Evolutionary conservation across 225 moss, liverwort and hornwort species (phyloP).

Genomic region (Ulota crispa): DNA sequence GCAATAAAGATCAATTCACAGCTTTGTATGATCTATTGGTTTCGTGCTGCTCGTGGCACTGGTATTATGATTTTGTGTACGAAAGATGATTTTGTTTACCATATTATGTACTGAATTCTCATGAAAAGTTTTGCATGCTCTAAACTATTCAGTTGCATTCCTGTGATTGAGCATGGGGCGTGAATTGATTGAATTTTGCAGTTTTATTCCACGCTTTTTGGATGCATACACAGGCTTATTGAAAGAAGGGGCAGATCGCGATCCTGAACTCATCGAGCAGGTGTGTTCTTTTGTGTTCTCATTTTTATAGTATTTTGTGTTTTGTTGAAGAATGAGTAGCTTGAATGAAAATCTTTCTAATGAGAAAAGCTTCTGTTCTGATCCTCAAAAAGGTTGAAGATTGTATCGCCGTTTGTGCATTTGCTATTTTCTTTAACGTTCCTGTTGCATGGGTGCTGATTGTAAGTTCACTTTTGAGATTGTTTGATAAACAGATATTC

Average conservation of each 20-base stretch:
- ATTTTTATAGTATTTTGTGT: background rate
- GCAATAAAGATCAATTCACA: background rate
- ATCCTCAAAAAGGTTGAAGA: background rate
- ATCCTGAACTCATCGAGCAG: constrained; percentile 92
- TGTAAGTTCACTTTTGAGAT: constrained; percentile 1
- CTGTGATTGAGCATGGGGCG: background rate
- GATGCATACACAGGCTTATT: constrained; percentile 68
- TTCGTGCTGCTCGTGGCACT: background rate
- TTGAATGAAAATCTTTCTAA: background rate
- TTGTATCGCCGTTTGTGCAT: background rate
- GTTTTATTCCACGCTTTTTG: constrained; percentile 69
- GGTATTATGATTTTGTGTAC: background rate
- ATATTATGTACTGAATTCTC: no score
- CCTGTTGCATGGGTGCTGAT: constrained; percentile 11
- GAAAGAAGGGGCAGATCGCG: constrained; percentile 77
- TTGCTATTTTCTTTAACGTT: background rate
- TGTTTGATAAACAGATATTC: constrained; percentile 60
- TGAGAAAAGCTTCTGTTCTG: background rate
- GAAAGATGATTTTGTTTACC: background rate
- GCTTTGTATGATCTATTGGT: background rate
- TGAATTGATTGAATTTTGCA: constrained; percentile 37
- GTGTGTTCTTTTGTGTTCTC: constrained; percentile 33
- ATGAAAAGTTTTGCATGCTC: background rate
- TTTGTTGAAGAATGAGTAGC: background rate
- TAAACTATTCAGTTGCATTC: background rate